Evolutionary conservation across 305 asterid genomes (phyloP).

Genomic region (Lippia alba): DNA sequence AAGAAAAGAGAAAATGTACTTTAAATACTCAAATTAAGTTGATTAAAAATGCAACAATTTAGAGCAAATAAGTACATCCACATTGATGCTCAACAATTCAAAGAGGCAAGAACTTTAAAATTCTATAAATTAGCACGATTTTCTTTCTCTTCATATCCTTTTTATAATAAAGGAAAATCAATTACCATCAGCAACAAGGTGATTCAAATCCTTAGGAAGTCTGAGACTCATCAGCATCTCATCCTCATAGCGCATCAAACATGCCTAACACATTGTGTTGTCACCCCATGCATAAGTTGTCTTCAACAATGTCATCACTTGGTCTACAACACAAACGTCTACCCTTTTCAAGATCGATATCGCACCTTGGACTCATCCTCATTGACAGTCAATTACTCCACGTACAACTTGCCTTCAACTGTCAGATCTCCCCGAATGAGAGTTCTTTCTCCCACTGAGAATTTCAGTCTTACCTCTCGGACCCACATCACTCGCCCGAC

Average conservation of each 20-base stretch:
- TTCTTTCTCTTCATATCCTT: background rate
- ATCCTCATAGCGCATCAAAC: slow-evolving; percentile 44
- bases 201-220: background rate
- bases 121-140: background rate
- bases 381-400: slow-evolving; percentile 33
- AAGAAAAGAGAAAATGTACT: no score
- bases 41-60: no score
- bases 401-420: slow-evolving; percentile 48
- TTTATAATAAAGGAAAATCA: slow-evolving; percentile 26
- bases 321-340: slow-evolving; percentile 41
- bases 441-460: slow-evolving; percentile 59
- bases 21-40: no score
- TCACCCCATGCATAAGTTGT: no score
- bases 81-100: slow-evolving; percentile 1
- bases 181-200: slow-evolving; percentile 20
- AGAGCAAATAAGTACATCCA: no score
- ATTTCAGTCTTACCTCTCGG: slow-evolving; percentile 40
- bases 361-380: slow-evolving; percentile 76
- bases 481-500: slow-evolving; percentile 41
- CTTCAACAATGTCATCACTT: slow-evolving; percentile 47
- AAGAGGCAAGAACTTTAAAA: slow-evolving; percentile 35
- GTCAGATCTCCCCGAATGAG: slow-evolving; percentile 54
- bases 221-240: slow-evolving; percentile 36
- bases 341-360: slow-evolving; percentile 46
- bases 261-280: slow-evolving; percentile 56